Evolutionary conservation across 2,329 filamentous ascomycete species (phyloP), one percentile per base, ranked within the genome.

Genomic region (Claviceps capensis): DNA sequence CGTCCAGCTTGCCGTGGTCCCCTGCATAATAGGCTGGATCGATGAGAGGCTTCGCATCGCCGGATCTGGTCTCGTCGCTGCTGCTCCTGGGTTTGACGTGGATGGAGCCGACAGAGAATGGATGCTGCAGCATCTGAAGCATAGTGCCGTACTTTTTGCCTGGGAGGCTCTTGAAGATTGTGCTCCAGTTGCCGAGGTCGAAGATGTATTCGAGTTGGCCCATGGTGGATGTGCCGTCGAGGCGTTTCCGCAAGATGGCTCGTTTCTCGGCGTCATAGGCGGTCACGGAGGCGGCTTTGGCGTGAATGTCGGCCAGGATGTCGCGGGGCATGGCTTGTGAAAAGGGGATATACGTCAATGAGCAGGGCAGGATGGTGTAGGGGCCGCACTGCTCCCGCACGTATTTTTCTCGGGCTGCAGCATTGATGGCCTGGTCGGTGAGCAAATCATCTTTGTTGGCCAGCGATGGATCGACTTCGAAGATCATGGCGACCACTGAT

Each of bases 121-220:
- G 75, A 59, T 77, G 75, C 54, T 77, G 74, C 1, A 78, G 61
- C 53, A 76, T 72, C 52, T 72, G 69, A 0, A 77, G 56, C 64
- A 76, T 69, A 2, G 71, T 74, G 8, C 65, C 72, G 52, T 77
- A 75, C 51, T 67, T 69, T 54, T 71, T 75, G 2, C 61, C 64
- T 45, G 60, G 52, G 55, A 63, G 47, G 50, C 63, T 51, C 37
- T 58, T 48, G 60, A 72, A 62, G 56, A 62, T 48, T 1, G 71
- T 62, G 51, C 65, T 74, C 66, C 69, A 74, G 52, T 75, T 74
- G 4, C 72, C 72, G 1, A 72, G 60, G 43, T 74, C 71, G 36
- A 77, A 74, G 30, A 76, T 66, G 51, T 68, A 76, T 55, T 76
- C 73, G 2, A 75, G 62, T 43, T 76, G 72, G 3, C 73, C 74